A percentile compares a stretch with the other conserved stretches of the same genome.
Evolutionary conservation across 2,329 filamentous ascomycete genomes (phyloP).

Genomic region (Neofusicoccum sp.): DNA sequence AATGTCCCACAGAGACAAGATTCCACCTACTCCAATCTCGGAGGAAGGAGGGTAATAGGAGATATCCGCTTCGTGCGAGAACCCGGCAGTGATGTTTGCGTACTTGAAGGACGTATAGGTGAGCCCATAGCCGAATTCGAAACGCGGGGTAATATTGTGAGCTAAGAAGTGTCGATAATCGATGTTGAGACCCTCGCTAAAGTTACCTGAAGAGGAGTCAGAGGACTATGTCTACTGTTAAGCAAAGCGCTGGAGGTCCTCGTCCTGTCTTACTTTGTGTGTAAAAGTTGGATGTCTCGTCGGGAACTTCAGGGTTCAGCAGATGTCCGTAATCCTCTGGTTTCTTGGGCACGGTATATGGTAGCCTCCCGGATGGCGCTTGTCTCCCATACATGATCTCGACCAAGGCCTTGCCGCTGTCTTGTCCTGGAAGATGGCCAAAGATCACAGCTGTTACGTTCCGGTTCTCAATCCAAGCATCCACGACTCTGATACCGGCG

Average conservation of each 20-base stretch:
- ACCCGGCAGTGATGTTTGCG: conserved; percentile 32
- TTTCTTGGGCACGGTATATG: conserved; percentile 79
- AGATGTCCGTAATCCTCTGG: conserved; percentile 63
- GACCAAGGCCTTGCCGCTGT: conserved; percentile 79
- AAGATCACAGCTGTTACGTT: conserved; percentile 19
- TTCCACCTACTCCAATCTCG: conserved; percentile 8
- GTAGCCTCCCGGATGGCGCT: conserved; percentile 78
- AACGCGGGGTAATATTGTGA: conserved; percentile 42
- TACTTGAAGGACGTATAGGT: conserved; percentile 20
- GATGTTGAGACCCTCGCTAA: conserved; percentile 47
- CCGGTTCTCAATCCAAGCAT: conserved; percentile 17
- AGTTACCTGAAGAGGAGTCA: conserved; percentile 21
- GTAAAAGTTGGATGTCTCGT: no score
- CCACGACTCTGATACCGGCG: conserved; percentile 12
- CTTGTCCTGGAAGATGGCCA: conserved; percentile 37
- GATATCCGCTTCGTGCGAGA: not conserved
- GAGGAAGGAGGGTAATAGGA: conserved; percentile 25
- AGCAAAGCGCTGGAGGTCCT: no score
- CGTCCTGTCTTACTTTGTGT: no score
- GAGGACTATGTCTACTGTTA: no score
- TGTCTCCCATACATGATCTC: conserved; percentile 79
- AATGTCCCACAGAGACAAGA: conserved; percentile 9
- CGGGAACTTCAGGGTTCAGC: not conserved
- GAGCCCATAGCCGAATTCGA: conserved; percentile 20
- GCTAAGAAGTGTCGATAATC: conserved; percentile 50